Evolutionary conservation across 768 basidiomycete genomes (phyloP).

Genomic region (Pisolithus microcarpus): DNA sequence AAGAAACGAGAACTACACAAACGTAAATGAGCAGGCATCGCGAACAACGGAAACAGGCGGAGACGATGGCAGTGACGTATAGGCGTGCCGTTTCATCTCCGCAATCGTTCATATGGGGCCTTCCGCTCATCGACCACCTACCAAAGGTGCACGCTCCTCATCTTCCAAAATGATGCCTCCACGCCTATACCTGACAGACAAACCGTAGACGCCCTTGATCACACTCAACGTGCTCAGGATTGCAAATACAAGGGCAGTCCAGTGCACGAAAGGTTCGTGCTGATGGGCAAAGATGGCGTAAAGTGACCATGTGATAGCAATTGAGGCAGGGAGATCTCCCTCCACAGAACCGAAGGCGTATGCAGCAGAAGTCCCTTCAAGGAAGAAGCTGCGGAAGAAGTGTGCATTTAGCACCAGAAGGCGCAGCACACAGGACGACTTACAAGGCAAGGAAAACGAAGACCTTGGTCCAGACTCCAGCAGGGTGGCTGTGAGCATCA

Average conservation of each 20-base stretch:
- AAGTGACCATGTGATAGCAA: constrained; percentile 89
- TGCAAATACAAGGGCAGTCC: constrained; percentile 80
- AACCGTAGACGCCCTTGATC: constrained; percentile 61
- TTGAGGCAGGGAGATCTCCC: constrained; percentile 88
- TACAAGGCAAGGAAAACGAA: constrained; percentile 90
- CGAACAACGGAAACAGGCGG: background rate
- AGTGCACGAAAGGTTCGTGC: constrained; percentile 70
- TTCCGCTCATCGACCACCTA: constrained; percentile 31
- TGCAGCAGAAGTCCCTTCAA: constrained; percentile 85
- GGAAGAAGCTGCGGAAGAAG: constrained; percentile 60
- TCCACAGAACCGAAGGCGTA: constrained; percentile 89
- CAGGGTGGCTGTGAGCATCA: constrained; percentile 51
- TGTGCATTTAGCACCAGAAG: constrained; percentile 6
- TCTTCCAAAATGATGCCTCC: constrained; percentile 63
- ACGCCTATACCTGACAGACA: constrained; percentile 38
- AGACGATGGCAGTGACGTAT: background rate
- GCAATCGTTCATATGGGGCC: background rate
- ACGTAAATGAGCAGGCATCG: background rate
- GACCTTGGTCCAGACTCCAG: constrained; percentile 89
- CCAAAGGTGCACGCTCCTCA: constrained; percentile 83
- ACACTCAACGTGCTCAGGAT: constrained; percentile 83
- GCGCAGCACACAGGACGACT: constrained; percentile 18
- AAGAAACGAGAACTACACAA: background rate
- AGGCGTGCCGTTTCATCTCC: background rate
- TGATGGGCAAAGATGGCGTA: constrained; percentile 88